Conservation (phyloP, 495 filamentous ascomycete genomes). For the Terfezia boudieri region DNA sequence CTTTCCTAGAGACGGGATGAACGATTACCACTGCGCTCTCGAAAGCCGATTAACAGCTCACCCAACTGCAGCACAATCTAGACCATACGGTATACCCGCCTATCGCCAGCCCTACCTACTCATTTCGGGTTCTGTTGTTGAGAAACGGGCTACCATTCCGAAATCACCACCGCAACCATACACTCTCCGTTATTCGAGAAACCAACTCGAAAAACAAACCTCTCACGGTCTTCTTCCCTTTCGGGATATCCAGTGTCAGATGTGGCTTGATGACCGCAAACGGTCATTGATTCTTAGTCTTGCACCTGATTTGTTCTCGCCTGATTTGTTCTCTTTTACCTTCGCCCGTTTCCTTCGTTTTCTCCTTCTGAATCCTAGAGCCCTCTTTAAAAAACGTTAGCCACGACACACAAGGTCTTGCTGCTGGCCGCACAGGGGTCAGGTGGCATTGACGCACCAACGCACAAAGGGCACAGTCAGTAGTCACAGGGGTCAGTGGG, state of each 20-base stretch:
- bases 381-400: no score
- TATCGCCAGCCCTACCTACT: not conserved
- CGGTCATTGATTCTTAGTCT: slow-evolving; percentile 9
- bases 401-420: no score
- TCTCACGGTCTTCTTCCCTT: slow-evolving; percentile 9
- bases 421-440: no score
- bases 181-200: slow-evolving; percentile 10
- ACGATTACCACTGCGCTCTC: not conserved
- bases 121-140: not conserved
- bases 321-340: no score
- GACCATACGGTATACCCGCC: not conserved
- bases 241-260: slow-evolving; percentile 8
- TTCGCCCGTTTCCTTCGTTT: no score
- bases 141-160: not conserved
- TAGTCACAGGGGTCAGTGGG: no score
- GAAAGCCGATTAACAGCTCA: not conserved
- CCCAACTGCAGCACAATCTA: not conserved
- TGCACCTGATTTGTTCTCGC: no score
- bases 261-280: slow-evolving; percentile 10
- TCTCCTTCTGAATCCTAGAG: no score
- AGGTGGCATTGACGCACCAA: no score
- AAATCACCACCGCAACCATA: slow-evolving; percentile 14
- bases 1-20: not conserved
- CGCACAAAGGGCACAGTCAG: no score
- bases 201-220: no score